Evolutionary conservation across 371 early-diverging fungal species (phyloP), one percentile per base, ranked within the genome.

Genomic region (Furculomyces boomerangus): DNA sequence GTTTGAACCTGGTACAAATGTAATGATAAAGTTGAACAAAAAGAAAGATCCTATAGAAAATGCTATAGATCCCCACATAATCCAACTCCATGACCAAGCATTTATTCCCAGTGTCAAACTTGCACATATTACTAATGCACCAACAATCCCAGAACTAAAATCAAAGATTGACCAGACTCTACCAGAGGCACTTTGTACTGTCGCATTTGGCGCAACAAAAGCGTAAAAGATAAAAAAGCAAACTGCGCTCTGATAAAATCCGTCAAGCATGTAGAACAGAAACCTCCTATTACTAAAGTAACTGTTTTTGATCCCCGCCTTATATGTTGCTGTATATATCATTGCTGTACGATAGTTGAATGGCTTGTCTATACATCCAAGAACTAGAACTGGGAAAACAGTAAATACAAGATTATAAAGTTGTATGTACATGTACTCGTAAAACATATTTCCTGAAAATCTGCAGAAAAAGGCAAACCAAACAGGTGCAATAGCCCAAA

Each of bases 391-490:
- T 1, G 90, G 86, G 1, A 80, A 75, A 1, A 81, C 75, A 0
- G 89, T 86, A 53, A 85, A 80, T 40, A 88, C 72, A 56, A 88
- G 60, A 58, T 88, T 88, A 66, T 86, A 90, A 18, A 86, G 70
- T 54, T 84, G 80, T 30, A 88, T 73, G 58, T 80, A 84, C 18
- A 84, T 82, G 62, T 88, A 91, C 50, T 92, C 91, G 56, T 86
- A 90, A 60, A 89, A 84, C 55, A 87, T 66, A 56, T 79, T 83
- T 27, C 84, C 91, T 1, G 90, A 85, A 68, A 67, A 82, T 57
- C 74, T 76, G 70, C 84, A 83, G 60, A 78, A 87, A 58, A 88
- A 81, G 59, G 86, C 86, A 71, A 73, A 88, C 88, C 89, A 88
- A 43, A 87, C 76, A 0, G 80, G 74, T 1, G 80, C 77, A 57